These are phyloP conservation scores for Nannizziopsis arthrosporioides DNA, from an alignment of 2,329 filamentous ascomycete genomes.

Conservation along the genomic window DNA sequence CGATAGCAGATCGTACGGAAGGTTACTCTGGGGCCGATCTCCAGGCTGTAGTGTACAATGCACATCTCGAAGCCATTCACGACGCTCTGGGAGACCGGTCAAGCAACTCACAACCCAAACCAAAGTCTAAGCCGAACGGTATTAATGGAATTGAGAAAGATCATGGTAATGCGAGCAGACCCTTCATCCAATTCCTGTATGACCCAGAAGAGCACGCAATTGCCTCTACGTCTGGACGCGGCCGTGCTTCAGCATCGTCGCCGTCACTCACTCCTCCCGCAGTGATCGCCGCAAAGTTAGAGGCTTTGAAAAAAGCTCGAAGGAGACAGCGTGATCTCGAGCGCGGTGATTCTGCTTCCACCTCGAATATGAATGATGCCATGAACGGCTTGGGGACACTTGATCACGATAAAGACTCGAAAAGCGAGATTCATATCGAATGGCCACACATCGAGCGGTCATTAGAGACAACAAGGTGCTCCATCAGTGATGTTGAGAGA, in stretches of 20 bases:
- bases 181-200: slow-evolving; percentile 75
- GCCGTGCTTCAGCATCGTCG: slow-evolving; percentile 25
- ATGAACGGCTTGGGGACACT: slow-evolving; percentile 9
- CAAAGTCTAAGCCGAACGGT: slow-evolving; percentile 20
- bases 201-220: slow-evolving; percentile 46
- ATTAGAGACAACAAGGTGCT: slow-evolving; percentile 64
- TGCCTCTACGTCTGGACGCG: slow-evolving; percentile 31
- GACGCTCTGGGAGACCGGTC: slow-evolving; percentile 59
- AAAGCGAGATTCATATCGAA: slow-evolving; percentile 63
- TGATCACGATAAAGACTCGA: slow-evolving; percentile 23
- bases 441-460: slow-evolving; percentile 76
- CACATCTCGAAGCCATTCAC: slow-evolving; percentile 92
- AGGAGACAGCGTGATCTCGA: slow-evolving; percentile 49
- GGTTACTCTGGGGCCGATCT: slow-evolving; percentile 91
- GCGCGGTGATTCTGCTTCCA: slow-evolving; percentile 20
- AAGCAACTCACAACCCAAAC: slow-evolving; percentile 32
- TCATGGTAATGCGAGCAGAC: slow-evolving; percentile 23
- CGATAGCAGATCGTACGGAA: slow-evolving; percentile 67
- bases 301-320: slow-evolving; percentile 61
- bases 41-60: slow-evolving; percentile 90
- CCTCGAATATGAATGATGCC: slow-evolving; percentile 18
- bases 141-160: slow-evolving; percentile 12
- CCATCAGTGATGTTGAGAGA: slow-evolving; percentile 69
- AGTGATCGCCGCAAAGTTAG: slow-evolving; percentile 67
- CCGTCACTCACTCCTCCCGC: slow-evolving; percentile 62